Base-by-base conservation (phyloP, 495 filamentous ascomycete species). In the Astrothelium macrocarpum region DNA sequence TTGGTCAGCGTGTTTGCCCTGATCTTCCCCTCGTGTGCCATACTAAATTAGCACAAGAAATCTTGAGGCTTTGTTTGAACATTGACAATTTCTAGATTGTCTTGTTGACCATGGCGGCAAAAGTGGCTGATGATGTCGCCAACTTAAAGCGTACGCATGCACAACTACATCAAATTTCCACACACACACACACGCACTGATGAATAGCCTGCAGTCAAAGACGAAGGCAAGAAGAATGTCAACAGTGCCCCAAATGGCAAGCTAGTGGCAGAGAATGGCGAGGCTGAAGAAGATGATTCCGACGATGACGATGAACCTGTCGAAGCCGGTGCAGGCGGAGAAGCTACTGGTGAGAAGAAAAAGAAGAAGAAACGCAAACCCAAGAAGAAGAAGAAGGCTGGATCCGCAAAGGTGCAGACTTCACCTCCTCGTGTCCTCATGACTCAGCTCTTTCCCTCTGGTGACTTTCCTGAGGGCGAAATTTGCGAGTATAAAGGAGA, bases 341-440 rank as follows among this genome's bases (percentile, higher is more conserved):
- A 39, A 28, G 65, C 58, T 29, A 26, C 59, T 23, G 43, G 45
- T 2, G 69, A 63, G 36, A 64, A 67, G 28, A 81, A 81, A 70
- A 83, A 83, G 70, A 83, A 81, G 72, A 75, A 78, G 53, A 84
- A 82, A 74, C 82, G 80, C 64, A 79, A 78, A 76, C 79, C 77
- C 64, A 66, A 66, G 26, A 75, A 73, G 67, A 73, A 67, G 49
- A 74, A 73, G 64, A 69, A 70, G 43, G 69, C 59, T 10, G 68
- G 59, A 12, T 65, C 59, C 29, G 70, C 68, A 32, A 72, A 74
- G 53, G 75, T 76, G 53, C 84, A 87, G 67, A 78, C 80, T 5
- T 78, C 72, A 2, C 84, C 84, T 32, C 84, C 84, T 1, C 75
- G 82, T 32, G 73, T 85, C 4, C 80, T 78, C 1, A 59, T 86